phyloP scores from a whole-genome alignment of 202 grass and related monocot genomes.

The Digitaria exilis region DNA sequence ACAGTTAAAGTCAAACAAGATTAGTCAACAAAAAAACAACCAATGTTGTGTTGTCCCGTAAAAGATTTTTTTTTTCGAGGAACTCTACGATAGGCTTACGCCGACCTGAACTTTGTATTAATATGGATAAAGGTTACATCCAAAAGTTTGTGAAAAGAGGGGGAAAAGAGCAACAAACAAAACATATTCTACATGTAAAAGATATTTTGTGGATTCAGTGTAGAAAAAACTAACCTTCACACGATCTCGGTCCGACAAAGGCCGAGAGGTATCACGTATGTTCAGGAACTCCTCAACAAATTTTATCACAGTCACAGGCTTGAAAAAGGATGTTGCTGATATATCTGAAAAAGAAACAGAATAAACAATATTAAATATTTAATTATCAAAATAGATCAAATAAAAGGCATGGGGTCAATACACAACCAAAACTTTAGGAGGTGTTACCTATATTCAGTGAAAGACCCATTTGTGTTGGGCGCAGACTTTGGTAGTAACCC shows the following conservation, averaged over 20 bases:
- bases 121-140: no score
- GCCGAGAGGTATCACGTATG: conserved; percentile 39
- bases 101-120: no score
- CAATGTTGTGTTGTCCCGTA: background rate
- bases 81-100: no score
- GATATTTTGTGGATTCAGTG: background rate
- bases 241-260: conserved; percentile 55
- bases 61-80: no score
- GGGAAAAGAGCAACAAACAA: no score
- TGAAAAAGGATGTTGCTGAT: conserved; percentile 83
- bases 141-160: no score
- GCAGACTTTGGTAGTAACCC: conserved; percentile 89
- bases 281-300: conserved; percentile 64
- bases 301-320: conserved; percentile 54
- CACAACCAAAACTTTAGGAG: background rate
- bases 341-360: conserved; percentile 52
- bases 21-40: background rate
- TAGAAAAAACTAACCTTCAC: conserved; percentile 45
- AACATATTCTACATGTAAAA: no score
- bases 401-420: background rate
- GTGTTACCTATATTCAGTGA: conserved; percentile 72
- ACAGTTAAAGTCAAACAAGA: background rate
- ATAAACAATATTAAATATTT: background rate
- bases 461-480: conserved; percentile 81
- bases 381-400: background rate